Evolutionary conservation across 768 basidiomycete genomes (phyloP).

Genomic region (Podaxis sp.): DNA sequence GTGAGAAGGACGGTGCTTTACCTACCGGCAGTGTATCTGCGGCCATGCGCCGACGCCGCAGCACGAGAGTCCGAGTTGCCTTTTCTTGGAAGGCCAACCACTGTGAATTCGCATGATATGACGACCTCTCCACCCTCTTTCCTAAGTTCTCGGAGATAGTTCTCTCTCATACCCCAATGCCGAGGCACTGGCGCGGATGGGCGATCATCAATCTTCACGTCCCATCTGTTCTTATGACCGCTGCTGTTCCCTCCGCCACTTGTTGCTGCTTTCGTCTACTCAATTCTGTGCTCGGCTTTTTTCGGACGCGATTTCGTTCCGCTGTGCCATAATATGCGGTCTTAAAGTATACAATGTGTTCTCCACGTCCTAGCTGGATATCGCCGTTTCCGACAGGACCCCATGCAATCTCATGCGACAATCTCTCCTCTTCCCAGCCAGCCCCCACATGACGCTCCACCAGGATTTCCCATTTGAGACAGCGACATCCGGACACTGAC

Average conservation of each 20-base stretch:
- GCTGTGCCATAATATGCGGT: not conserved
- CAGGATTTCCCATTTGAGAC: not conserved
- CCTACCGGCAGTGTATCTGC: slow-evolving; percentile 5
- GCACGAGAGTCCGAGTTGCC: not conserved
- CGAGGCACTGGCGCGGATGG: not conserved
- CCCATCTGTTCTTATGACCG: not conserved
- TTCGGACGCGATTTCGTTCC: not conserved
- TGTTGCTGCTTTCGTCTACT: not conserved
- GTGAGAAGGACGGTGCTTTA: slow-evolving; percentile 6
- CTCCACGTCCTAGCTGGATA: not conserved
- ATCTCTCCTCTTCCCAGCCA: too few relatives aligned
- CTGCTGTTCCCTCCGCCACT: not conserved
- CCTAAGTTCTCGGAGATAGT: not conserved
- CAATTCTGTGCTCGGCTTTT: not conserved
- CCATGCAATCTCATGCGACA: not conserved
- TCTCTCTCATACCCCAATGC: slow-evolving; percentile 2
- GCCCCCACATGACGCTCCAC: not conserved
- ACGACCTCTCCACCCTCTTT: not conserved
- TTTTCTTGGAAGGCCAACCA: not conserved
- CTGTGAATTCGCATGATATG: not conserved
- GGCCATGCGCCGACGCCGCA: not conserved
- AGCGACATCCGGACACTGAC: not conserved
- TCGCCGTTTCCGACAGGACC: not conserved
- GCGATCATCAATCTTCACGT: not conserved
- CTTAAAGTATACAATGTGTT: not conserved